phyloP scores from a whole-genome alignment of 495 filamentous ascomycete genomes.

The Penicillium goetzii region DNA sequence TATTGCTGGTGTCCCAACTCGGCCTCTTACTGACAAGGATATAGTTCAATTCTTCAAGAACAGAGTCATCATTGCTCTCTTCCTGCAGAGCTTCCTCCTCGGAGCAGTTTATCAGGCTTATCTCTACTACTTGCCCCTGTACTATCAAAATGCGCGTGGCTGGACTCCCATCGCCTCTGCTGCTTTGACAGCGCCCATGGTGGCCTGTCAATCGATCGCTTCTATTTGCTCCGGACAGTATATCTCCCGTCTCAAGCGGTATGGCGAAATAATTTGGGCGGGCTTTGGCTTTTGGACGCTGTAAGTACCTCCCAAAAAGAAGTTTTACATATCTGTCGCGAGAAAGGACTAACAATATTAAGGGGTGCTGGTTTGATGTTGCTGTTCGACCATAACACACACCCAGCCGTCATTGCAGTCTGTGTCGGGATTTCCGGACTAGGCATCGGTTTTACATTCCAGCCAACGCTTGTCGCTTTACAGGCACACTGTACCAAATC shows the following conservation, averaged over 20 bases:
- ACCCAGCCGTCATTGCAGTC: constrained; percentile 53
- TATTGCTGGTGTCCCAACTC: neutral
- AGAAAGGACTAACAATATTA: neutral
- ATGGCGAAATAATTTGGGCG: constrained; percentile 60
- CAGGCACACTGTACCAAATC: constrained; percentile 62
- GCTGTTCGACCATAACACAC: constrained; percentile 50
- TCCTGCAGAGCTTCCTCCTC: constrained; percentile 63
- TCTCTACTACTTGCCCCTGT: constrained; percentile 56
- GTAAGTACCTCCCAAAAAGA: constrained; percentile 30
- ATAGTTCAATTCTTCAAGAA: constrained; percentile 60
- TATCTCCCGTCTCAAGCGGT: constrained; percentile 57
- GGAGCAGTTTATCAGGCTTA: constrained; percentile 62
- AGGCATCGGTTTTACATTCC: constrained; percentile 62
- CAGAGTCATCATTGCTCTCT: constrained; percentile 52
- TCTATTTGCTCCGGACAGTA: constrained; percentile 61
- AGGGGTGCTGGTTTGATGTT: constrained; percentile 58
- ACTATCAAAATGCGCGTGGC: constrained; percentile 58
- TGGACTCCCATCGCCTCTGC: constrained; percentile 54
- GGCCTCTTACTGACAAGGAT: constrained; percentile 18
- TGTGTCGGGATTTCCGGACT: constrained; percentile 57
- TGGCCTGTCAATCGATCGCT: constrained; percentile 53
- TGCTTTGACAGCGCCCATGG: constrained; percentile 56
- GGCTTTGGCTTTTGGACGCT: constrained; percentile 59
- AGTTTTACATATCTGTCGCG: neutral
- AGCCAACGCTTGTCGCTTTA: constrained; percentile 64